phyloP scores from a whole-genome alignment of 345 rosid genomes.

The Salix dunnii region DNA sequence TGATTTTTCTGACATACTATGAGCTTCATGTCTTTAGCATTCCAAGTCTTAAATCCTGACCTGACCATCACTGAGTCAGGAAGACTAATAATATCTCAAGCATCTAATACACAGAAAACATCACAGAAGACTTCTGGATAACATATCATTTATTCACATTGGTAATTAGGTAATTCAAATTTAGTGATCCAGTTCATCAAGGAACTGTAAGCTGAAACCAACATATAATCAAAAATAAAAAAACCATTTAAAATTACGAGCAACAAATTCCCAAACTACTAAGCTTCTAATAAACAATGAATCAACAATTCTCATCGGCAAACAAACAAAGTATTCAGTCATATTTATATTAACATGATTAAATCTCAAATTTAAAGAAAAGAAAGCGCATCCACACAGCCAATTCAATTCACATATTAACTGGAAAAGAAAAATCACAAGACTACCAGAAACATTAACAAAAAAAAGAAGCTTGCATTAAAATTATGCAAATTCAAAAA shows the following conservation, averaged over 20 bases:
- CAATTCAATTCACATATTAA: neutral
- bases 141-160: neutral
- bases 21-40: neutral
- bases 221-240: neutral
- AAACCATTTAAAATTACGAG: neutral
- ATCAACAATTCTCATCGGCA: neutral
- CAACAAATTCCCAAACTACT: neutral
- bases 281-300: neutral
- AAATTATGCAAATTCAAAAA: neutral
- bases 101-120: neutral
- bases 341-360: neutral
- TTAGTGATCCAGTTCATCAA: neutral
- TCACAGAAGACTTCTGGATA: neutral
- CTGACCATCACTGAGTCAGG: neutral
- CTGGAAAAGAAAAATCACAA: neutral
- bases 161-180: neutral
- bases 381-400: neutral
- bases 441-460: neutral
- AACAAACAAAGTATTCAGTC: neutral
- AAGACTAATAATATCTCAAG: neutral
- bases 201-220: neutral
- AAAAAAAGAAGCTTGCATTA: neutral
- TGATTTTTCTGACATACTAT: neutral
- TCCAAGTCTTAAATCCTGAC: neutral
- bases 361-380: neutral